A percentile compares a stretch with the other conserved stretches of the same genome.
These are phyloP conservation scores for Gremmenia infestans DNA, from an alignment of 2,329 filamentous ascomycete genomes.

Conservation along the genomic window DNA sequence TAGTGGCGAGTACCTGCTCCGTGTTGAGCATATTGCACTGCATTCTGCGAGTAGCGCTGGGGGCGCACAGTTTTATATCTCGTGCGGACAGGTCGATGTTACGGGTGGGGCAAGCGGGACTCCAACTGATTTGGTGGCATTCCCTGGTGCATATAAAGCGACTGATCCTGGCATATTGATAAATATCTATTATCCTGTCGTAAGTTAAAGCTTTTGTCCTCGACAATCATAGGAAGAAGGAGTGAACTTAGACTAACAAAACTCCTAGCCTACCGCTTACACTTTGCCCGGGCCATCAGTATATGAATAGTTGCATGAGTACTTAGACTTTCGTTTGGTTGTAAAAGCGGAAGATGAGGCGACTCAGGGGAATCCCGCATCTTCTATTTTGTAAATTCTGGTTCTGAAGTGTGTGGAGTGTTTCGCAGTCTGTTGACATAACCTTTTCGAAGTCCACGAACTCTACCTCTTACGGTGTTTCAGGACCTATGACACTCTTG, in stretches of 20 bases:
- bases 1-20: conserved; percentile 32
- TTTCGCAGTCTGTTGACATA: conserved; percentile 21
- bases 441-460: conserved; percentile 13
- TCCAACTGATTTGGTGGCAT: conserved; percentile 29
- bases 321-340: conserved; percentile 18
- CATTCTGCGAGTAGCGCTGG: conserved; percentile 4
- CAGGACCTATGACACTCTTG: conserved; percentile 19
- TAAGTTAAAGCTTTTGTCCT: conserved; percentile 8
- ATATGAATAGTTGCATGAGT: neutral
- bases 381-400: too few relatives aligned
- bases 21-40: conserved; percentile 29
- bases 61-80: conserved; percentile 23
- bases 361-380: conserved; percentile 23
- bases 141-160: conserved; percentile 32
- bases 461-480: conserved; percentile 15
- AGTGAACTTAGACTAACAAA: too few relatives aligned
- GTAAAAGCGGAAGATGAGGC: conserved; percentile 35
- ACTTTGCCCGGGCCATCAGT: conserved; percentile 10
- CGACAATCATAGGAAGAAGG: neutral
- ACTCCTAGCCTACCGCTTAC: conserved; percentile 9
- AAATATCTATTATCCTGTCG: conserved; percentile 31
- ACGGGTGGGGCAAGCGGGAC: conserved; percentile 34
- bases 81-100: conserved; percentile 37
- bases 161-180: conserved; percentile 28
- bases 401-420: too few relatives aligned